A percentile compares a stretch with the other conserved stretches of the same genome.
Conservation (phyloP, 192 early-diverging fungal genomes). For the Coemansia sp. region DNA sequence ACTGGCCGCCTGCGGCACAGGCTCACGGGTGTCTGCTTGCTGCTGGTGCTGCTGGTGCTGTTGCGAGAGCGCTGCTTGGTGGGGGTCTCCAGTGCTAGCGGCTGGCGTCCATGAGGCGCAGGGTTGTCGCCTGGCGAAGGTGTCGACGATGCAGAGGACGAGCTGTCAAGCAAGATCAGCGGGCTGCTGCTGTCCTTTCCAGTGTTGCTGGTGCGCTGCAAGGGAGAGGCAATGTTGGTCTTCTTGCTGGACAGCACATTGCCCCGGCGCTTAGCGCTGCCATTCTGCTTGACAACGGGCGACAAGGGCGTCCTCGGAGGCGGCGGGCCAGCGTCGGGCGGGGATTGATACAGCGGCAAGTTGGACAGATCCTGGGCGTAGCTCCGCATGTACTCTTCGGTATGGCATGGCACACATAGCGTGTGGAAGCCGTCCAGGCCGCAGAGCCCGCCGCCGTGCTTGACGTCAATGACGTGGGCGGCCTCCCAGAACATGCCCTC, state of each 20-base stretch:
- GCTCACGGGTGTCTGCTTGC: not conserved
- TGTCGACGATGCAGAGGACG: slow-evolving; percentile 12
- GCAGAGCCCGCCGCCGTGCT: slow-evolving; percentile 43
- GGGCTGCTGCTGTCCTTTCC: not conserved
- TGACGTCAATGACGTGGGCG: slow-evolving; percentile 38
- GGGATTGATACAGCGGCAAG: slow-evolving; percentile 12
- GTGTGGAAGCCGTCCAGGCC: slow-evolving; percentile 41
- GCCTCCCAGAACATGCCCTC: slow-evolving; percentile 50
- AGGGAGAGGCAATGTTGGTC: not conserved
- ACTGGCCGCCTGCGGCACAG: not conserved
- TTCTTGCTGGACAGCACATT: not conserved
- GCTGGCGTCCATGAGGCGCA: not conserved
- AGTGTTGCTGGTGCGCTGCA: not conserved
- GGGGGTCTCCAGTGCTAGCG: slow-evolving; percentile 8
- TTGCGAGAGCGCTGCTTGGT: slow-evolving; percentile 1
- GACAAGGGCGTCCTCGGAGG: not conserved
- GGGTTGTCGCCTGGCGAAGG: slow-evolving; percentile 5
- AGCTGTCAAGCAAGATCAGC: slow-evolving; percentile 6
- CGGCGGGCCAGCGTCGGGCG: not conserved
- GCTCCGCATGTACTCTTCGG: slow-evolving; percentile 26
- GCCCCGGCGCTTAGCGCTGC: too few species aligned
- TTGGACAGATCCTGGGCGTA: slow-evolving; percentile 21
- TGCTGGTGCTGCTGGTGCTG: not conserved
- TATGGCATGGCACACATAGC: slow-evolving; percentile 44
- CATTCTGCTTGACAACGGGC: not conserved